These are phyloP conservation scores for Suhomyces bokatorum DNA, from an alignment of 1,139 yeast genomes.

Conservation along the genomic window DNA sequence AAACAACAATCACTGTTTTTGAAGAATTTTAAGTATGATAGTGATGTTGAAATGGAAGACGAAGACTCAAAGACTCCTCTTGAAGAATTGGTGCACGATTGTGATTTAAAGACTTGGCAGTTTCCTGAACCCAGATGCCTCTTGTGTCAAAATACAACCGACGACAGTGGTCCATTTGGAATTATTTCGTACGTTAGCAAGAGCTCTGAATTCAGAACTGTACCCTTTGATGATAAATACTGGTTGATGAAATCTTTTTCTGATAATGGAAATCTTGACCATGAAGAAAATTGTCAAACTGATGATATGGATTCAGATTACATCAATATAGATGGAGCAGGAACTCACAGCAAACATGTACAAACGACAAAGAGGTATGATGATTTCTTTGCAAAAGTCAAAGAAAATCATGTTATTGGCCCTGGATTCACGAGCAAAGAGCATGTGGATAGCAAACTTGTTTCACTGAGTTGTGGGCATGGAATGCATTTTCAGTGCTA, in stretches of 20 bases:
- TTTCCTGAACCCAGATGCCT: slow-evolving; percentile 84
- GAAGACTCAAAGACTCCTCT: background rate
- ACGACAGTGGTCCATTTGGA: slow-evolving; percentile 73
- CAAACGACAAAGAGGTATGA: slow-evolving; percentile 35
- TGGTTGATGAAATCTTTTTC: slow-evolving; percentile 70
- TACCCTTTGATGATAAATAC: slow-evolving; percentile 63
- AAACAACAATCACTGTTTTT: slow-evolving; percentile 76
- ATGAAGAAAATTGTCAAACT: slow-evolving; percentile 17
- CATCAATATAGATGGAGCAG: background rate
- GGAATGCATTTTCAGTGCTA: slow-evolving; percentile 88
- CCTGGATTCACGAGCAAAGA: slow-evolving; percentile 63
- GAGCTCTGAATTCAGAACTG: slow-evolving; percentile 59
- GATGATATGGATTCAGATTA: background rate
- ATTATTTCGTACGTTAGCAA: slow-evolving; percentile 61
- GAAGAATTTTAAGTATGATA: slow-evolving; percentile 42
- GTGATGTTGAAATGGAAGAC: slow-evolving; percentile 35
- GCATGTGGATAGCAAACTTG: slow-evolving; percentile 47
- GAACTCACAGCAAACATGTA: slow-evolving; percentile 14
- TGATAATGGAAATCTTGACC: slow-evolving; percentile 53
- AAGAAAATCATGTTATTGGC: slow-evolving; percentile 53
- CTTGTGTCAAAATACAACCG: slow-evolving; percentile 81
- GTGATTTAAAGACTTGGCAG: slow-evolving; percentile 46
- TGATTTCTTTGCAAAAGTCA: slow-evolving; percentile 35
- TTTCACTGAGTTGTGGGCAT: slow-evolving; percentile 87
- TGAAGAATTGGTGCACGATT: slow-evolving; percentile 21